Evolutionary conservation across 148 eudicot genomes (phyloP).

Genomic region (Rhododendron ovatum): DNA sequence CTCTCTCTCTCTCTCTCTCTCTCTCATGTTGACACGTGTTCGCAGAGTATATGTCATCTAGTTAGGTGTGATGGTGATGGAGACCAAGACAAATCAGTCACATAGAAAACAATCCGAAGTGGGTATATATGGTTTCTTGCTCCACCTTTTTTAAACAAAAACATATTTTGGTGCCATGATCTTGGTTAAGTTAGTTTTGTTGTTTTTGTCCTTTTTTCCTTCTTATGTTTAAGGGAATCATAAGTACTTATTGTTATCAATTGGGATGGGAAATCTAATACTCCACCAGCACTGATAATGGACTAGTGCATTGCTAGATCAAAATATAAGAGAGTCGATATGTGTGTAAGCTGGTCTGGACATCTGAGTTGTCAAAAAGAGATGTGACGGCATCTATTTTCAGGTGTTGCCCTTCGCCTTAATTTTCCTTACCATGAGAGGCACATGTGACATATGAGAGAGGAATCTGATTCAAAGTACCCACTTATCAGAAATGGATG

Average conservation of each 20-base stretch:
- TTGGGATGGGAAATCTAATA: background rate
- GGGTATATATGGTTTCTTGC: background rate
- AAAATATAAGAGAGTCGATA: background rate
- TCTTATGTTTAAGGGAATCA: background rate
- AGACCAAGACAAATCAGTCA: background rate
- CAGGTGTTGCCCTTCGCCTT: background rate
- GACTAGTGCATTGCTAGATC: background rate
- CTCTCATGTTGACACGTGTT: background rate
- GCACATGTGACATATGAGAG: background rate
- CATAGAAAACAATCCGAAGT: background rate
- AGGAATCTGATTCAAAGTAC: conserved; percentile 7
- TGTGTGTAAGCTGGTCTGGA: too few relatives aligned
- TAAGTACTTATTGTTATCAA: background rate
- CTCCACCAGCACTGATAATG: background rate
- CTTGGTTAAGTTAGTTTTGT: background rate
- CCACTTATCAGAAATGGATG: background rate
- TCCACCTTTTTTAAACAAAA: background rate
- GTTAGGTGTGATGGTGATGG: background rate
- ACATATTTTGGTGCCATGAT: background rate
- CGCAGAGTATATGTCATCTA: background rate
- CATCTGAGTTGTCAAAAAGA: too few relatives aligned
- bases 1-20: background rate
- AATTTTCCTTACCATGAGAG: background rate
- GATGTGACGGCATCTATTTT: background rate
- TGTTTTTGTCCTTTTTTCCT: background rate